These are phyloP conservation scores for Murraya paniculata DNA, from an alignment of 345 rosid genomes.

Conservation along the genomic window DNA sequence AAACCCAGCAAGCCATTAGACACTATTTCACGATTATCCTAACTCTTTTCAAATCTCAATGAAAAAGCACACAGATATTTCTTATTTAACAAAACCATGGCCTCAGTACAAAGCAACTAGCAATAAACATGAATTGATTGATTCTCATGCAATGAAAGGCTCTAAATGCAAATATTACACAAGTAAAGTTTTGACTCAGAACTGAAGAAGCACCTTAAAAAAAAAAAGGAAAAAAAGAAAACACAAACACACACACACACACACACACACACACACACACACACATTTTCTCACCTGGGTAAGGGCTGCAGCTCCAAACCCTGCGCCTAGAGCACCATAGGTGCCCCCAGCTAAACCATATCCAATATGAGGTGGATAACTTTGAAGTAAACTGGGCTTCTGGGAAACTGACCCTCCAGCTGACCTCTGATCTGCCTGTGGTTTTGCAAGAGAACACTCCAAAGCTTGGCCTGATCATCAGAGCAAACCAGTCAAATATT, in stretches of 20 bases:
- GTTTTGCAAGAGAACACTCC: constrained; percentile 76
- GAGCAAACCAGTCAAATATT: constrained; percentile 12
- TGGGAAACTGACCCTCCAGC: constrained; percentile 37
- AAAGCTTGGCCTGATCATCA: constrained; percentile 55
- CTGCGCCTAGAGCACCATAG: constrained; percentile 51
- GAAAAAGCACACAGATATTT: not conserved
- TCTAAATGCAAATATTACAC: not conserved
- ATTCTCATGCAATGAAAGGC: not conserved
- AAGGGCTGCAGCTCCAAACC: constrained; percentile 54
- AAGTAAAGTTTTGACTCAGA: not conserved
- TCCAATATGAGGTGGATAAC: constrained; percentile 49
- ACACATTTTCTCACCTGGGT: constrained; percentile 45
- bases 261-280: not conserved
- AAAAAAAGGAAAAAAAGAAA: no score
- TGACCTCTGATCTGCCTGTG: constrained; percentile 63
- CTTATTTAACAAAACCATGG: not conserved
- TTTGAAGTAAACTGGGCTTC: constrained; percentile 48
- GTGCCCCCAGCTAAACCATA: constrained; percentile 54
- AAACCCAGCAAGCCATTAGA: not conserved
- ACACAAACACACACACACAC: no score
- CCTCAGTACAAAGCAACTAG: not conserved
- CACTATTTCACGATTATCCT: not conserved
- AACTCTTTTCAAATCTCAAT: not conserved
- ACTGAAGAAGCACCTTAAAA: not conserved
- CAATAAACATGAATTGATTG: not conserved